Conservation (phyloP, 371 early-diverging fungal genomes). For the Saksenaea oblongispora region DNA sequence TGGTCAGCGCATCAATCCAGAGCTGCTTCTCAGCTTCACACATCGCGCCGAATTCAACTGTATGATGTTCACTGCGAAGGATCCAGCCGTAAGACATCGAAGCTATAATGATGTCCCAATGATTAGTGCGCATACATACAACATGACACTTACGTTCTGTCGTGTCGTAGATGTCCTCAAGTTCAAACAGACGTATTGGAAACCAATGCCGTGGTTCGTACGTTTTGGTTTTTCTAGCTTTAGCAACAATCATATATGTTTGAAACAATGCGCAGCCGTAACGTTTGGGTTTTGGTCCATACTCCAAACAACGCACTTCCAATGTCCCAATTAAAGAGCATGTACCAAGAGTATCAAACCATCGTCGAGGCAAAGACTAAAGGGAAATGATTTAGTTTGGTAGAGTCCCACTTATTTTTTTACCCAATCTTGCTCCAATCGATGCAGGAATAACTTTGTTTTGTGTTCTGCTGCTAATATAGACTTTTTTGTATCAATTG, state of each 20-base stretch:
- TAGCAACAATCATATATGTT: conserved; percentile 55
- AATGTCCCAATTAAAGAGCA: conserved; percentile 43
- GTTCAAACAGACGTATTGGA: conserved; percentile 52
- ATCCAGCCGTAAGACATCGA: conserved; percentile 17
- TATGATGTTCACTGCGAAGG: conserved; percentile 13
- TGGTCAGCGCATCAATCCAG: conserved; percentile 21
- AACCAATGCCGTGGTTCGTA: conserved; percentile 62
- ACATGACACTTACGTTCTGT: background rate
- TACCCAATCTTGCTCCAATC: conserved; percentile 45
- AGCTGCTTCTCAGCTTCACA: conserved; percentile 25
- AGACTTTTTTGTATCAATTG: conserved; percentile 33
- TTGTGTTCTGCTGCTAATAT: conserved; percentile 36
- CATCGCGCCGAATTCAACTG: conserved; percentile 25
- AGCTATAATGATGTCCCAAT: background rate
- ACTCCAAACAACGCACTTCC: conserved; percentile 32
- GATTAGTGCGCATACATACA: background rate
- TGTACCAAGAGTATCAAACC: conserved; percentile 39
- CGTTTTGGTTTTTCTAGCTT: conserved; percentile 45
- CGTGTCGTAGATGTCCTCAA: conserved; percentile 23
- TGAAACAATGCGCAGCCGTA: conserved; percentile 57
- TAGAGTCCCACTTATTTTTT: background rate
- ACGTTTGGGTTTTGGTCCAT: conserved; percentile 31
- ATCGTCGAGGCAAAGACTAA: conserved; percentile 34
- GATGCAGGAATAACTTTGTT: conserved; percentile 36
- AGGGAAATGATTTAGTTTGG: background rate